These are phyloP conservation scores for Eucalyptus decipiens DNA, from an alignment of 345 rosid species.

Conservation along the genomic window DNA sequence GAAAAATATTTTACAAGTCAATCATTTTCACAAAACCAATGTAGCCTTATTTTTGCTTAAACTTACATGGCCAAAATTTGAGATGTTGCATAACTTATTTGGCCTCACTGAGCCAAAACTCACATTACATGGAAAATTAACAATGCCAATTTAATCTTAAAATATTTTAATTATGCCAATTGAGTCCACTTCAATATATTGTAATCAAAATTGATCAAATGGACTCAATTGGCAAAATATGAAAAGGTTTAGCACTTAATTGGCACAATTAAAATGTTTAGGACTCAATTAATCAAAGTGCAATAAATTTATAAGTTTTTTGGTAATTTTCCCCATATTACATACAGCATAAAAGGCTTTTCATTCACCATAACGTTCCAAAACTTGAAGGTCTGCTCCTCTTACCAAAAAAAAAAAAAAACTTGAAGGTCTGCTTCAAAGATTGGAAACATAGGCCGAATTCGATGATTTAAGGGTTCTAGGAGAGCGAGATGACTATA, in stretches of 20 bases:
- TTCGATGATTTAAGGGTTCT: neutral
- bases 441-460: neutral
- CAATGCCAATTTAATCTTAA: too few species aligned
- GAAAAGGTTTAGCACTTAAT: neutral
- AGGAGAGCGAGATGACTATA: neutral
- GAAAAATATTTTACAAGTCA: too few species aligned
- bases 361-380: neutral
- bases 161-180: too few species aligned
- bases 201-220: too few species aligned
- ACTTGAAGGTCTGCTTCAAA: neutral
- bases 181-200: too few species aligned
- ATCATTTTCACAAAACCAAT: neutral
- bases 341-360: neutral
- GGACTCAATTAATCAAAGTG: neutral
- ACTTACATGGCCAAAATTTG: neutral
- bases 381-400: neutral
- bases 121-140: neutral
- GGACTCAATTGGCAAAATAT: neutral
- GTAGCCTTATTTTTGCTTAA: neutral
- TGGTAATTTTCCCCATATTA: neutral
- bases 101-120: neutral
- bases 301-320: too few species aligned
- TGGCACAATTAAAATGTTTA: too few species aligned
- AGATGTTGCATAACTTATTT: neutral
- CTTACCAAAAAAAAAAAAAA: too few species aligned